Base-by-base conservation (phyloP, 2,329 filamentous ascomycete species). In the Phialophora verrucosa region DNA sequence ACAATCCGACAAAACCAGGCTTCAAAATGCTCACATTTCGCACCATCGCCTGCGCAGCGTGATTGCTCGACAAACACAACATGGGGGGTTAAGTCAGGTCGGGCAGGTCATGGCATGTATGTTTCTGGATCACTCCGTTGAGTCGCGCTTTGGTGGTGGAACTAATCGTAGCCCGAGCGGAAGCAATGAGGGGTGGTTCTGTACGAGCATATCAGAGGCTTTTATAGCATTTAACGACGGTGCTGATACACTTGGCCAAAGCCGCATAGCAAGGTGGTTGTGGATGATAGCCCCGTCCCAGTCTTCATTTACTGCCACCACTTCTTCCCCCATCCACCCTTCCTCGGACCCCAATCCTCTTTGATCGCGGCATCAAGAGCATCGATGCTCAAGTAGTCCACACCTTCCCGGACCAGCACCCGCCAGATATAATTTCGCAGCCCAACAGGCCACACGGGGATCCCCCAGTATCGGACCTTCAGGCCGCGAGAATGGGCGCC, bases 391-490 rank as follows among this genome's bases (percentile, higher is more conserved):
- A 88, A 71, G 44, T 84, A 78, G 72, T 86, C 84, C 8, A 82
- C 84, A 0, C 85, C 84, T 72, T 87, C 83, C 25, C 79, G 75
- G 6, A 84, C 79, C 35, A 88, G 73, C 29, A 84, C 76, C 11
- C 78, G 77, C 85, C 85, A 87, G 14, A 87, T 74, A 60, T 81
- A 78, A 70, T 87, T 85, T 35, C 85, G 75, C 72, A 85, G 68
- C 47, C 79, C 80, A 2, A 82, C 74, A 1, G 85, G 85, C 85
- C 85, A 88, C 59, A 74, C 75, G 0, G 85, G 85, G n/a, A 84
- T 80, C n/a, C 79, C 79, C 85, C 85, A 88, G 69, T 87, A 88
- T 51, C 86, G 75, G 0, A 81, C 82, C 69, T 85, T 85, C 53
- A 88, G 72, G 0, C 85, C 85, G 14, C 80, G 76, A 3, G 75